Evolutionary conservation across 441 rosid species (phyloP), one percentile per base, ranked within the genome.

Genomic region (Populus hybrid): DNA sequence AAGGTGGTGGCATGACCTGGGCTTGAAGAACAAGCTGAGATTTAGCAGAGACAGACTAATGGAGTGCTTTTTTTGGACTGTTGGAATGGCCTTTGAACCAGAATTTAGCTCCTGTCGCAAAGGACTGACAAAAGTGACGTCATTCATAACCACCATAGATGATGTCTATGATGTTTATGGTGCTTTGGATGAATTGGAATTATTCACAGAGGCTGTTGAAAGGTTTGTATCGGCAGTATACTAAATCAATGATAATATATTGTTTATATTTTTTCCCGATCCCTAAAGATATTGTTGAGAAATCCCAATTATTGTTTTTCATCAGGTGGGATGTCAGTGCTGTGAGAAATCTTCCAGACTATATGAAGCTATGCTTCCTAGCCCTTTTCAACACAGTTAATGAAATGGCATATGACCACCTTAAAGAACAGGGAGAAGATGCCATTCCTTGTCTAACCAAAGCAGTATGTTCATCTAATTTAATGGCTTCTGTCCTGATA

Each of bases 31-130:
- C 10, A 73, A 79, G 28, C 40, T 86, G 74, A 67, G 69, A 6
- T 88, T 88, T 64, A 80, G 84, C 2, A 80, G 90, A 75, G 88
- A 88, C 73, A 80, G 89, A 59, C 73, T 86, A 6, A 67, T 86
- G 86, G 89, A 88, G 34, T 79, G 85, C 82, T 88, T 82, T 85
- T 76, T 83, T 66, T 88, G 85, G 82, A 57, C 78, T 0, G 80
- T 82, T 10, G 91, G 87, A 30, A 77, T 85, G 68, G 46, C 66
- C 16, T 68, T 11, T 66, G 82, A 86, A 14, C 87, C 89, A 14
- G 78, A 79, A 4, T 77, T 72, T 20, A 75, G 81, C 46, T 57
- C 78, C 0, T 80, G 75, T 38, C 75, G 84, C 9, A 85, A 34
- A 74, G 80, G 76, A 12, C 67, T 88, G 16, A 85, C 86, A 4